phyloP scores from a whole-genome alignment of 2,329 filamentous ascomycete genomes.

The Phaeosphaeriaceae sp. region DNA sequence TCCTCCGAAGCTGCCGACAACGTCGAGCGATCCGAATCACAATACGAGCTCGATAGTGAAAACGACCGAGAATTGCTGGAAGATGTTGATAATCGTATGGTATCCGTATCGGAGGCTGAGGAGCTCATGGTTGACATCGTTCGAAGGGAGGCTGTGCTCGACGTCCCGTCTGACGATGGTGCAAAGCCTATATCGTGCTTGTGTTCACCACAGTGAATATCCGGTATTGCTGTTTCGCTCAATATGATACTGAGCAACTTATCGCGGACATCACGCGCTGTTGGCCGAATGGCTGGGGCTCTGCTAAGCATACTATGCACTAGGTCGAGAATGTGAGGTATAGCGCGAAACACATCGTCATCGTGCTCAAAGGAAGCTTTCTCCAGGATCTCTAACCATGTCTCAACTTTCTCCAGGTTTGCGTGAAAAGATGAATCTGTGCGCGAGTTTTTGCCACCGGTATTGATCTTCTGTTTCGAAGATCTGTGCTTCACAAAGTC shows the following conservation, averaged over 20 bases:
- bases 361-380: conserved; percentile 59
- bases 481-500: conserved; percentile 72
- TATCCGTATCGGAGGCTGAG: conserved; percentile 36
- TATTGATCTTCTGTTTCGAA: conserved; percentile 64
- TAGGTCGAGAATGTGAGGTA: conserved; percentile 51
- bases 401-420: conserved; percentile 71
- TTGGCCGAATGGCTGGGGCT: conserved; percentile 50
- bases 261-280: conserved; percentile 51
- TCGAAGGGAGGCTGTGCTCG: conserved; percentile 34
- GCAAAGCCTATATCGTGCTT: conserved; percentile 37
- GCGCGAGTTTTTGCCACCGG: conserved; percentile 58
- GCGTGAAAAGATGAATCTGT: conserved; percentile 75
- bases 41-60: conserved; percentile 42
- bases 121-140: conserved; percentile 35
- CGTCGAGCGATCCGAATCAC: conserved; percentile 29
- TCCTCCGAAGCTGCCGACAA: conserved; percentile 41
- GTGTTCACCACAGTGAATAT: conserved; percentile 45
- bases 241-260: conserved; percentile 41
- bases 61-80: conserved; percentile 27
- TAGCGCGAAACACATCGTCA: conserved; percentile 47
- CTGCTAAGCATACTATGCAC: conserved; percentile 52
- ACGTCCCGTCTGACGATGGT: conserved; percentile 36
- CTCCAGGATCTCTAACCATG: conserved; percentile 69
- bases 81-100: conserved; percentile 33
- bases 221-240: conserved; percentile 38